Base-by-base conservation (phyloP, 495 filamentous ascomycete species). In the Halenospora varia region DNA sequence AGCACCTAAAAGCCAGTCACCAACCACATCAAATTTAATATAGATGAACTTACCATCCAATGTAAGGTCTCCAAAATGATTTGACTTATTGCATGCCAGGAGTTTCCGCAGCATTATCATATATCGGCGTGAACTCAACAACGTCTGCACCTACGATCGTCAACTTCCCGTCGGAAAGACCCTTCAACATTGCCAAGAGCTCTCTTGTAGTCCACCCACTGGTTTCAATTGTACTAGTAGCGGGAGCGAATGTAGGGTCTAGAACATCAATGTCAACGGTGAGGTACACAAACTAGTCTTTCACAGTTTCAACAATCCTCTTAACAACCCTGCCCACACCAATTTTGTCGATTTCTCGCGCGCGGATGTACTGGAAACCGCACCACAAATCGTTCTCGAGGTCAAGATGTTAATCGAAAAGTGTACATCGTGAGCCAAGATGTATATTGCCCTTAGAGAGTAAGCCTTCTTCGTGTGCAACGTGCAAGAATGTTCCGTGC, bases 231-330 rank as follows among this genome's bases (percentile, higher is more conserved):
- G 91, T 96, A 18, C 91, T 91, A 1, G 91, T 96, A 24, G 86
- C 91, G 17, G 65, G 65, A 10, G 65, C 65, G 42, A 62, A 63
- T 35, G 89, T 90, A 2, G 91, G 90, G 65, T 96, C 91, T 13
- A 96, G 70, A 0, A 88, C 89, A 64, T 96, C 91, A 55, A 96
- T 95, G 63, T 96, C 91, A 44, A 96, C 90, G 53, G 83, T 89
- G 42, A 95, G 76, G 65, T 96, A 96, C 1, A 94, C 87, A 0
- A 81, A 86, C 46, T 87, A 83, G 13, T 82, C 78, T 0, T 88
- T 88, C 3, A 96, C 88, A 2, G 89, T 75, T 1, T 88, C 78
- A 46, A 84, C 77, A 64, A 95, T 91, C 60, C 81, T 85, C 63
- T 87, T 75, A 58, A 94, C 86, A 47, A 96, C 85, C 0, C 86